Percentiles rank a stretch among this genome's conserved stretches.
Evolutionary conservation across 2,329 filamentous ascomycete genomes (phyloP).

Genomic region (Fusarium kyushuense): DNA sequence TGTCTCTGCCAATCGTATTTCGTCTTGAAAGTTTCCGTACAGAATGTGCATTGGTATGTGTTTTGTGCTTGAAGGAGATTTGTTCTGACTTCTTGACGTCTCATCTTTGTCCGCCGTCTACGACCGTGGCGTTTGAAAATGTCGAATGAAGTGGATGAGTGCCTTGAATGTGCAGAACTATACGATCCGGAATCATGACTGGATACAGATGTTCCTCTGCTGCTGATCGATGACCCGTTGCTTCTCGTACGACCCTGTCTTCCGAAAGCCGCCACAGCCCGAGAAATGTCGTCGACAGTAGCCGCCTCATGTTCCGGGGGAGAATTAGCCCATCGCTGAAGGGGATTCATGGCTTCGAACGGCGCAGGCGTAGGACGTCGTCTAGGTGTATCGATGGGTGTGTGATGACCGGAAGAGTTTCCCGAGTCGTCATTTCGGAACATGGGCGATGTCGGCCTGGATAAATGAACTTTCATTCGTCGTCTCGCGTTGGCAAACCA

Average conservation of each 20-base stretch:
- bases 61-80: slow-evolving; percentile 32
- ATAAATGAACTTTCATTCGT: slow-evolving; percentile 72
- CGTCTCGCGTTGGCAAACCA: slow-evolving; percentile 90
- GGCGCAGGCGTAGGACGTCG: slow-evolving; percentile 53
- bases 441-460: slow-evolving; percentile 47
- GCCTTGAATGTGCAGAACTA: slow-evolving; percentile 33
- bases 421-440: slow-evolving; percentile 34
- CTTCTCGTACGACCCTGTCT: slow-evolving; percentile 49
- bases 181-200: slow-evolving; percentile 32
- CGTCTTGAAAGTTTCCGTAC: slow-evolving; percentile 59
- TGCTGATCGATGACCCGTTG: slow-evolving; percentile 56
- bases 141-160: slow-evolving; percentile 29
- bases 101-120: slow-evolving; percentile 24
- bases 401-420: slow-evolving; percentile 26
- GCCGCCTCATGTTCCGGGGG: slow-evolving; percentile 52
- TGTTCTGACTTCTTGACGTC: slow-evolving; percentile 29
- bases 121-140: slow-evolving; percentile 34
- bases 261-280: slow-evolving; percentile 50
- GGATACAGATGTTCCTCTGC: slow-evolving; percentile 33
- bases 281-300: slow-evolving; percentile 49
- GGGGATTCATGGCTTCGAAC: slow-evolving; percentile 43
- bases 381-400: slow-evolving; percentile 69
- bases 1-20: slow-evolving; percentile 64
- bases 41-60: slow-evolving; percentile 60
- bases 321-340: slow-evolving; percentile 52